These are phyloP conservation scores for Colletotrichum orchidophilum DNA, from an alignment of 2,329 filamentous ascomycete genomes.

Conservation along the genomic window DNA sequence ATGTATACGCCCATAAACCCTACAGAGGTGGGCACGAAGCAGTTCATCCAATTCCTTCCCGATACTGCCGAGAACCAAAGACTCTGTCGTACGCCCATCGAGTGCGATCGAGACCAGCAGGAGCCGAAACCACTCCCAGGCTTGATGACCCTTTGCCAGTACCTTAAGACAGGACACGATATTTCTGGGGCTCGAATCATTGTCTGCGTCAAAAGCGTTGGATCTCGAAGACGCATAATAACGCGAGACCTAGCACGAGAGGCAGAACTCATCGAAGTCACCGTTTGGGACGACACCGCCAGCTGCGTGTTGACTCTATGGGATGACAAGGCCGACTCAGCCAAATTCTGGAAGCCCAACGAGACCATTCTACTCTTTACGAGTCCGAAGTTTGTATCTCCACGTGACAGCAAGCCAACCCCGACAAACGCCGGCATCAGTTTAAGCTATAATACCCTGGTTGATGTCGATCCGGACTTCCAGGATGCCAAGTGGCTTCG, in stretches of 20 bases:
- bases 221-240: constrained; percentile 58
- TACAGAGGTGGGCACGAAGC: constrained; percentile 58
- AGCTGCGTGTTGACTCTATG: constrained; percentile 64
- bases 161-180: constrained; percentile 63
- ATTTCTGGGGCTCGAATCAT: constrained; percentile 59
- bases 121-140: constrained; percentile 45
- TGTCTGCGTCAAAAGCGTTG: constrained; percentile 67
- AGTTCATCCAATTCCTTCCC: constrained; percentile 62
- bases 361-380: constrained; percentile 61
- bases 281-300: constrained; percentile 66
- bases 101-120: constrained; percentile 41
- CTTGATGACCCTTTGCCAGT: constrained; percentile 66
- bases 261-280: constrained; percentile 56
- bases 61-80: constrained; percentile 41
- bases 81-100: constrained; percentile 55
- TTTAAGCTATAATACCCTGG: constrained; percentile 53
- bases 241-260: not conserved
- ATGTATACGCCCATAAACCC: constrained; percentile 67
- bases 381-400: constrained; percentile 43
- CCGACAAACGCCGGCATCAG: constrained; percentile 37
- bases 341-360: constrained; percentile 55
- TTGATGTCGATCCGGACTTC: constrained; percentile 65
- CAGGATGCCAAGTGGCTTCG: constrained; percentile 64
- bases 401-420: not conserved
- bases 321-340: constrained; percentile 57